Base-by-base conservation (phyloP, 345 rosid species). In the Atalantia buxifolia region DNA sequence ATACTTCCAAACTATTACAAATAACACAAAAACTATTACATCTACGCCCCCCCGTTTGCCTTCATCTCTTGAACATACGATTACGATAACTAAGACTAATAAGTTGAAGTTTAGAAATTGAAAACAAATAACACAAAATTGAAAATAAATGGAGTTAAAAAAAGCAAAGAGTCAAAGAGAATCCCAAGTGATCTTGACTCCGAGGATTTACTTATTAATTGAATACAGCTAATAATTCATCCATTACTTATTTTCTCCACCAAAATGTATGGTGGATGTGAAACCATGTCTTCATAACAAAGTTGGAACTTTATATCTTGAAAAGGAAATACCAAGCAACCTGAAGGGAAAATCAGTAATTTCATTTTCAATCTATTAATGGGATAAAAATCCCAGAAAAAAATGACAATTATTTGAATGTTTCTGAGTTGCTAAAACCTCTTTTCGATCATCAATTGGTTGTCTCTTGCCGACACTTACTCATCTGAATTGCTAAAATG, bases 341-440 rank as follows among this genome's bases (percentile, higher is more conserved):
- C 61, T 21, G 18, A 18, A 38, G n/a, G 18, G 57, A 13, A 74
- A 60, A 74, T 40, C 77, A 61, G 9, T 56, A 73, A 38, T 72
- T 22, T 57, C 55, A n/a, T 27, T 53, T 53, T 31, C 42, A 53
- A 4, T 71, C 21, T 31, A 31, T 30, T 3, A 27, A 25, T 74
- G 33, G 56, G 12, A 61, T 21, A 6, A 61, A 61, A 60, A 69
- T 77, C 56, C 65, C 59, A 69, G 38, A 36, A 50, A 53, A 67
- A 14, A 38, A 61, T 36, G 28, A 53, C 66, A 71, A 45, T 77
- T 40, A 73, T 81, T 80, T 42, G 40, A 59, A 55, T 28, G 69
- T 14, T 64, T 40, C 24, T 28, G 36, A 38, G 18, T 60, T 73
- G 67, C 67, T 60, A 60, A 60, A 59, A 7, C 45, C 77, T 31